Evolutionary conservation across 164 flowering plant species (phyloP).

Genomic region (Piper betle): DNA sequence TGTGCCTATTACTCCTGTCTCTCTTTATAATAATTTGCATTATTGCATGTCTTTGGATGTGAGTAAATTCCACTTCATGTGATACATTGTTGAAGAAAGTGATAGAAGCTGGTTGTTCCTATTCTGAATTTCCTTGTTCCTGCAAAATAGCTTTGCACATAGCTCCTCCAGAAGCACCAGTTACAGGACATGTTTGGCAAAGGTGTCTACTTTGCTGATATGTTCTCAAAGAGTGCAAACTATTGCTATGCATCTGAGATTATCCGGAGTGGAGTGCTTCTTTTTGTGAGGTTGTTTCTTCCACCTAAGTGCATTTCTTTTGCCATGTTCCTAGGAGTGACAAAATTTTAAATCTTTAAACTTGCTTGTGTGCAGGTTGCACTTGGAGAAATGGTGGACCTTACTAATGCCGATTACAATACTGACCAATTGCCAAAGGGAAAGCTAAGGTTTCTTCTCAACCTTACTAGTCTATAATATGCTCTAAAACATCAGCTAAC

Average conservation of each 20-base stretch:
- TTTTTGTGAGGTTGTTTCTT: conserved; percentile 69
- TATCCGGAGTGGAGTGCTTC: conserved; percentile 58
- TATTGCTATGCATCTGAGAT: conserved; percentile 55
- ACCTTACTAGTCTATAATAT: neutral
- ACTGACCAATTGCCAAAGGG: conserved; percentile 76
- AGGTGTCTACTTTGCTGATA: conserved; percentile 96
- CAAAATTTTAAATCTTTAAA: neutral
- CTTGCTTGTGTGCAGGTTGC: conserved; percentile 49
- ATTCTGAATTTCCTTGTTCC: neutral
- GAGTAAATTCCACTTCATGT: no score
- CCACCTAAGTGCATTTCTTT: neutral
- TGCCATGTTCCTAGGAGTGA: neutral
- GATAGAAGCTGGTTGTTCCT: no score
- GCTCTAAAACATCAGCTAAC: neutral
- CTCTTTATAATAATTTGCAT: no score
- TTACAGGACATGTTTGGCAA: conserved; percentile 96
- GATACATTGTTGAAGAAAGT: no score
- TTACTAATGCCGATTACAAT: conserved; percentile 39
- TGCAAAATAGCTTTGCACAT: conserved; percentile 59
- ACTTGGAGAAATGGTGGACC: conserved; percentile 83
- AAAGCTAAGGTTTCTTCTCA: conserved; percentile 52
- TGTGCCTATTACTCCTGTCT: neutral
- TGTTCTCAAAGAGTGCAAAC: conserved; percentile 98
- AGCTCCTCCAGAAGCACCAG: conserved; percentile 97
- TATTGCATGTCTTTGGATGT: no score